phyloP scores from a whole-genome alignment of 1,284 basidiomycete genomes.

The Ceratobasidium papillatum region DNA sequence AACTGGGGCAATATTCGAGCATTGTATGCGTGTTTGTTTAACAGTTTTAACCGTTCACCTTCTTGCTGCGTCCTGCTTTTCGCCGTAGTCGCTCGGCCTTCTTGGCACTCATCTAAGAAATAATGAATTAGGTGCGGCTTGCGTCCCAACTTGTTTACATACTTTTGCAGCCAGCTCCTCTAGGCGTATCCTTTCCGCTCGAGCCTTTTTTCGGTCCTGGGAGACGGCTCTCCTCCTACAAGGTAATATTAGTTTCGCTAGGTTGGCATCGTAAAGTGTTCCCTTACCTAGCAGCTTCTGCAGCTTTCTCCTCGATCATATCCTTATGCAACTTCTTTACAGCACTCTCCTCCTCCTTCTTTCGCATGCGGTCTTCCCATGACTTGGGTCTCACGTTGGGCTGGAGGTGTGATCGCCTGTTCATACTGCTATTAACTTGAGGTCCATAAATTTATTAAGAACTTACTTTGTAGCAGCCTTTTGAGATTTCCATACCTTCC shows the following conservation, averaged over 20 bases:
- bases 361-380: constrained; percentile 74
- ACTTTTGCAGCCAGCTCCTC: constrained; percentile 79
- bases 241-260: constrained; percentile 12
- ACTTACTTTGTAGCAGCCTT: constrained; percentile 72
- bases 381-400: constrained; percentile 68
- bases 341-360: constrained; percentile 68
- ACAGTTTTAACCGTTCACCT: constrained; percentile 69
- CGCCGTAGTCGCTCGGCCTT: constrained; percentile 75
- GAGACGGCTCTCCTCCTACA: constrained; percentile 73
- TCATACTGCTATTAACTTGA: constrained; percentile 23
- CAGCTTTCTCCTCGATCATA: constrained; percentile 76
- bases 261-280: neutral
- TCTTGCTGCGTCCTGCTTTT: constrained; percentile 76
- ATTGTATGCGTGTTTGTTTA: neutral
- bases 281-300: constrained; percentile 67
- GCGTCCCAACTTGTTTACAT: constrained; percentile 40
- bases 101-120: constrained; percentile 73
- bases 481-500: constrained; percentile 71
- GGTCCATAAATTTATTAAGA: constrained; percentile 6
- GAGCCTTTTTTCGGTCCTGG: constrained; percentile 70
- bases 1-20: neutral
- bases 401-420: constrained; percentile 73
- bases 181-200: constrained; percentile 71
- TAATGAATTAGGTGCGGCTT: neutral
- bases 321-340: constrained; percentile 76